Evolutionary conservation across 2,329 filamentous ascomycete genomes (phyloP), one percentile per base, ranked within the genome.

Genomic region (Cylindrodendrum hubeiense): DNA sequence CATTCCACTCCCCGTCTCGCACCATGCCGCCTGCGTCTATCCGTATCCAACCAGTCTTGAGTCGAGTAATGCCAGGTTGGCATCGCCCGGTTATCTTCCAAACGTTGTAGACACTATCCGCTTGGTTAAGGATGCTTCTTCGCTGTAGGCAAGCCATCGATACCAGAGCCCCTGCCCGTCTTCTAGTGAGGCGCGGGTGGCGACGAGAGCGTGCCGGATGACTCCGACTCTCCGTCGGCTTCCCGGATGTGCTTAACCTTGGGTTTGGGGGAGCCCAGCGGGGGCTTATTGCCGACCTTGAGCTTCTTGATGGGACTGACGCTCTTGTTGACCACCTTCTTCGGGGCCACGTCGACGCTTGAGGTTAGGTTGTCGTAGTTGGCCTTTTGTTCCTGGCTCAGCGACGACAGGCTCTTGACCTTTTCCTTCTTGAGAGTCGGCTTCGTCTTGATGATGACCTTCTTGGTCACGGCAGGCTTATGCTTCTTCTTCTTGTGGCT

Each of bases 401-500:
- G 78, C 34, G 81, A 79, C 8, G 86, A 87, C 64, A 78, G 77
- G n/a, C 77, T 71, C 78, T 87, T 88, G 60, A 82, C 77, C 76
- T 86, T 87, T 19, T 89, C 86, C 78, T 88, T 88, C 75, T 88
- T 89, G 10, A 79, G 74, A 8, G 73, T 75, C 3, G 77, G 77
- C 72, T 87, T 87, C 26, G 83, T 83, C 79, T 89, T 89, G 49
- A 89, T 76, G 33, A 87, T 82, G 62, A 88, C 80, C 77, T 88
- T 88, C 77, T 87, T 88, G 44, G 84, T 81, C 50, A 77, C 73
- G 65, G 65, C 60, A 22, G 82, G 76, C 78, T 89, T 89, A 63
- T 85, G 72, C 78, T 86, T 87, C 82, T 89, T 89, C 81, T 89
- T 89, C 80, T 87, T 88, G 78, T 71, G 83, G 60, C 77, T 79